These are phyloP conservation scores for Hygrocybe punicea DNA, from an alignment of 768 basidiomycete species.

Conservation along the genomic window DNA sequence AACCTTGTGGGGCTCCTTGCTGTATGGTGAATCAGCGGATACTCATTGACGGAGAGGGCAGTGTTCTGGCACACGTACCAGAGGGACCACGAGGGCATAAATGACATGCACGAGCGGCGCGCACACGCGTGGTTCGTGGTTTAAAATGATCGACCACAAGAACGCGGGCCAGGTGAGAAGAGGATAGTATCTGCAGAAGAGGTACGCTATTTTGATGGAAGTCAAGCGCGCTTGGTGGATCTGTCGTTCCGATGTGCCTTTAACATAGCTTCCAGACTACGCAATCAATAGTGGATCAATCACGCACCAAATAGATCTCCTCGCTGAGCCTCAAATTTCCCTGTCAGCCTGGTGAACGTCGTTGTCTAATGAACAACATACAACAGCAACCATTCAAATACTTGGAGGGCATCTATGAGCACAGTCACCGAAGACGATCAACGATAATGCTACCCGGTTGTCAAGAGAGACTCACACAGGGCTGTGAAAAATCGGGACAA, in stretches of 20 bases:
- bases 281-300: neutral
- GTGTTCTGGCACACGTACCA: neutral
- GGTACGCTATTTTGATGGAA: neutral
- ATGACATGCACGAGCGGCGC: neutral
- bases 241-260: neutral
- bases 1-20: neutral
- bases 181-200: constrained; percentile 6
- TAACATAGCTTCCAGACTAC: neutral
- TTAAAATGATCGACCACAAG: neutral
- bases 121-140: neutral
- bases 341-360: too few species aligned
- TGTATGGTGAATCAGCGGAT: neutral
- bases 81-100: neutral
- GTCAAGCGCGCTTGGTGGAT: constrained; percentile 1
- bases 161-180: neutral
- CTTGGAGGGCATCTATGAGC: neutral
- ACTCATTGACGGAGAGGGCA: neutral
- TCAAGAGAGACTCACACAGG: neutral
- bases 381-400: neutral
- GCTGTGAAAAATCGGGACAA: neutral
- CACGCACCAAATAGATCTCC: neutral
- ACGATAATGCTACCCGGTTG: neutral
- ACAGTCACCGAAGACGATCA: neutral
- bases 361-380: neutral
- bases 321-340: neutral